Evolutionary conservation across 441 rosid species (phyloP), one percentile per base, ranked within the genome.

Genomic region (Croton laevigatus): DNA sequence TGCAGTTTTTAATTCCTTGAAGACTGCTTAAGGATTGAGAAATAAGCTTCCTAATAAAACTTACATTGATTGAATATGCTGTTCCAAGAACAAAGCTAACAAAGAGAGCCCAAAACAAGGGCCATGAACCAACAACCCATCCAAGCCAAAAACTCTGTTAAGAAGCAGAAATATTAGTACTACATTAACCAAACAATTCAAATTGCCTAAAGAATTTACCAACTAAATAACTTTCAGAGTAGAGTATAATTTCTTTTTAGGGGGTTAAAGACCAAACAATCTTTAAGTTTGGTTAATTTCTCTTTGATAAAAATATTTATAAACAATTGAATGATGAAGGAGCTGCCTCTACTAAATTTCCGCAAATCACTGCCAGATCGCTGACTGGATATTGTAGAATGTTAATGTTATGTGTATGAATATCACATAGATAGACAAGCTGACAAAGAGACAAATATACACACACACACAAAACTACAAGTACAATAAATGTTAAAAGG

Each of bases 81-180:
- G 99, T 92, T 74, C 99, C 98, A 17, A 92, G 99, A 23, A 88
- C 69, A 78, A 90, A 94, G 76, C 98, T 92, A 87, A 92, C 72
- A 53, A 83, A 94, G 70, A 94, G 93, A 66, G 98, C 99, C 96
- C 94, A 92, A 70, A 94, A 87, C 73, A 94, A 78, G 38, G 99
- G 98, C 98, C 96, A 89, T 0, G 99, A 94, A 72, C 94, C 91
- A 73, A 84, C 94, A 73, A 90, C 54, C 93, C 93, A 92, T 48
- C 96, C 96, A 27, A 94, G 88, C 87, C 87, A 90, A 81, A 94
- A 94, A 80, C 99, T 94, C 99, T 94, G 87, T 3, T 49, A 75
- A 57, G 52, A 71, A 68, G 46, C 40, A 27, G 38, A 60, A 63
- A 23, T 37, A 36, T 62, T 49, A 69, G 62, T 34, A 42, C 22